Conservation (phyloP, 139 green algal genomes). For the Yamagishiella unicocca region DNA sequence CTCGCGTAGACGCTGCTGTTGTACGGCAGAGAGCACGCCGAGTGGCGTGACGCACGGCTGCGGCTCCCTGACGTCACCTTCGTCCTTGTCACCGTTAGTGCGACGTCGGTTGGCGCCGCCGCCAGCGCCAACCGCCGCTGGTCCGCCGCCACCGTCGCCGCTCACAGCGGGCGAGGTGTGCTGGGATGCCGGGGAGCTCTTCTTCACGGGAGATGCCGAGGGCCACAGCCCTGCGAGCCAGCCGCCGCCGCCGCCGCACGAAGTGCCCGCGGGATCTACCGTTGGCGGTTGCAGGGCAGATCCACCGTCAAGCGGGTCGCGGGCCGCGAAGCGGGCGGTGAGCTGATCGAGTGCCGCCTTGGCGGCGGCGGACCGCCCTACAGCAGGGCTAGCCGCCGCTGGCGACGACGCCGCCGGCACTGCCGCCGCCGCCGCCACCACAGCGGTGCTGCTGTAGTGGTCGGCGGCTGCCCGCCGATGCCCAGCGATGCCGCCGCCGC, state of each 20-base stretch:
- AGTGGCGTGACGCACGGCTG: slow-evolving; percentile 12
- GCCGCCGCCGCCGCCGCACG: background rate
- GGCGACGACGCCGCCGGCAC: background rate
- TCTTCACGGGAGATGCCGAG: background rate
- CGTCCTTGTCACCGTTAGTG: background rate
- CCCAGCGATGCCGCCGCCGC: background rate
- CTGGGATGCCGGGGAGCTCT: background rate
- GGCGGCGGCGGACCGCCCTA: background rate
- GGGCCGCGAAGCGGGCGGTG: background rate
- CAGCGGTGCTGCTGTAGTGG: background rate
- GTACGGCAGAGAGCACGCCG: slow-evolving; percentile 11
- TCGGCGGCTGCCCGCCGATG: background rate
- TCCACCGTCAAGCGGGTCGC: background rate
- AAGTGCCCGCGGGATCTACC: background rate
- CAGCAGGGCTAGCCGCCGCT: background rate
- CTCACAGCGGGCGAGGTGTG: background rate
- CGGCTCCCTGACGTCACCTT: background rate
- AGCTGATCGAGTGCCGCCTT: slow-evolving; percentile 10
- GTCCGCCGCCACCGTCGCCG: background rate
- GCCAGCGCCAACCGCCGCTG: background rate
- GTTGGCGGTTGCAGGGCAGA: background rate
- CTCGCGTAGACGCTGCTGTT: slow-evolving; percentile 1
- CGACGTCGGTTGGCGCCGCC: background rate
- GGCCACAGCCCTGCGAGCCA: slow-evolving; percentile 16
- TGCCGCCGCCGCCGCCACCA: background rate